Conservation (phyloP, 1,284 basidiomycete species). For the Malassezia arunalokei region DNA sequence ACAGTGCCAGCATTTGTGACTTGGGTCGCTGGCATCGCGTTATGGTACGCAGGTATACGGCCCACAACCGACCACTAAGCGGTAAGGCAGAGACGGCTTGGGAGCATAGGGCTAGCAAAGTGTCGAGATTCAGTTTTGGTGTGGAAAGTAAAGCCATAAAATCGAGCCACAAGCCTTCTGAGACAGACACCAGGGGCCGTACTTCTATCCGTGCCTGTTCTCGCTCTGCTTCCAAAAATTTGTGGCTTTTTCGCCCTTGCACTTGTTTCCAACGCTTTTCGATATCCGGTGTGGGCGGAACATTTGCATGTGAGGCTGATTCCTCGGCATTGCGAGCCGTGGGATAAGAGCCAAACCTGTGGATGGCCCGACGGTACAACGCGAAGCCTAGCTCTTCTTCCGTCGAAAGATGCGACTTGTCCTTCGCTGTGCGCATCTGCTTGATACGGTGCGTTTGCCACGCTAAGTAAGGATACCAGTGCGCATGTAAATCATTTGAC, state of each 20-base stretch:
- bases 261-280: conserved; percentile 6
- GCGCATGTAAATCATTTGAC: conserved; percentile 6
- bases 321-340: conserved; percentile 1
- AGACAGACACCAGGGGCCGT: conserved; percentile 12
- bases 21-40: conserved; percentile 22
- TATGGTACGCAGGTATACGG: conserved; percentile 23
- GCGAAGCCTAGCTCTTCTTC: conserved; percentile 6
- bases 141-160: conserved; percentile 16
- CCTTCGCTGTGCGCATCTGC: conserved; percentile 17
- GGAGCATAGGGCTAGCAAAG: conserved; percentile 20
- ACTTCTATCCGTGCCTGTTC: conserved; percentile 18
- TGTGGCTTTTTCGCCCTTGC: conserved; percentile 5
- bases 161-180: conserved; percentile 34
- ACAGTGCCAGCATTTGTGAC: conserved; percentile 26
- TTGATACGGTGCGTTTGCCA: conserved; percentile 21
- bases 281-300: conserved; percentile 9
- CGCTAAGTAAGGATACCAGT: conserved; percentile 20
- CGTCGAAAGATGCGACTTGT: conserved; percentile 14
- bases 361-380: conserved; percentile 11
- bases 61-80: conserved; percentile 19
- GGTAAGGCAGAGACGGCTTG: conserved; percentile 25
- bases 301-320: conserved; percentile 15
- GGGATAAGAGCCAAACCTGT: conserved; percentile 7
- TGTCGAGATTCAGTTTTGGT: conserved; percentile 17
- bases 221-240: conserved; percentile 12